Base-by-base conservation (phyloP, 176 grass and related monocot species). In the Lolium multiflorum region DNA sequence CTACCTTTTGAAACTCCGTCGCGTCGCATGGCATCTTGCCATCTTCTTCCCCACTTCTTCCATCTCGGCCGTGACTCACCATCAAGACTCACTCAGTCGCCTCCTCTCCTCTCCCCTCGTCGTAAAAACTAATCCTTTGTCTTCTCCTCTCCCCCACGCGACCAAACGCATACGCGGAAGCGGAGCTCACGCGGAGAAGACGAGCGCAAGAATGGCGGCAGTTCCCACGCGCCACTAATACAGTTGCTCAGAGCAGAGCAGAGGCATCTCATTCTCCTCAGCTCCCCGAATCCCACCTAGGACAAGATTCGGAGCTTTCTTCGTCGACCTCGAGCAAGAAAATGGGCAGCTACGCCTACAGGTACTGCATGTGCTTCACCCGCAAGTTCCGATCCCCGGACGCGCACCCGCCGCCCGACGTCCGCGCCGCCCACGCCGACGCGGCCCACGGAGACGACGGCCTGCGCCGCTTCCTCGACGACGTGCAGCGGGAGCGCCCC, bases 341-440 rank as follows among this genome's bases (percentile, higher is more conserved):
- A 60, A 90, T 90, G 90, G 93, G 88, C 47, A 79, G 75, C 52
- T 87, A 92, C 88, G 65, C 80, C 57, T 89, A 86, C 90, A 89
- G 81, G 80, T 91, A 87, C 83, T 94, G 93, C 49, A 89, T 98
- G 79, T 95, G 87, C 89, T 98, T 98, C 89, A 93, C 91, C 10
- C 87, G 91, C 60, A 98, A 98, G 95, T 98, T 98, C 91, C 88
- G 81, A 16, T 82, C 77, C 57, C 88, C 75, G 8, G 89, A 84
- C 71, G 84, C 86, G 0, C 87, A 91, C 79, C 91, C 91, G 55
- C 93, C 93, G 26, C 84, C 86, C 3, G 95, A 98, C 52, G 89
- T 98, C 80, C 84, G 80, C 62, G 85, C 61, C 48, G 87, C 81
- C 15, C 84, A 93, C 85, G 43, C 39, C 16, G 13, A 20, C 11